phyloP scores from a whole-genome alignment of 352 stramenopile species.

The Phytophthora ramorum region DNA sequence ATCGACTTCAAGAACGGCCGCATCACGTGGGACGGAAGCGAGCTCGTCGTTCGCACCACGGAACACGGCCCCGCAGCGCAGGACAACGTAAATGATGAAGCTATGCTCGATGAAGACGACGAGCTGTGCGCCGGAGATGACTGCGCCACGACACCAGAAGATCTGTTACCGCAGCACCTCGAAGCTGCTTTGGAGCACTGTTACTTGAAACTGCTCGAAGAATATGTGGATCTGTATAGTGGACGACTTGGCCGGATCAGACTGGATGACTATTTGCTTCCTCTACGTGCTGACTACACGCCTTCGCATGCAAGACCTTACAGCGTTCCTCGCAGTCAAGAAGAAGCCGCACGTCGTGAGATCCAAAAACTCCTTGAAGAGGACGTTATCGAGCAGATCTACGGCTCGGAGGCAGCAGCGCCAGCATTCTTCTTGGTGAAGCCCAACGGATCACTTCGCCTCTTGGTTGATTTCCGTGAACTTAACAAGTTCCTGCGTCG shows the following conservation, averaged over 20 bases:
- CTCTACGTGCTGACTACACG: background rate
- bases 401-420: conserved; percentile 2
- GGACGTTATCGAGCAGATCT: conserved; percentile 13
- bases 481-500: conserved; percentile 7
- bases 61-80: background rate
- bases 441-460: background rate
- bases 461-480: conserved; percentile 14
- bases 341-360: background rate
- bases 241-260: conserved; percentile 3
- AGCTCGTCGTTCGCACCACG: background rate
- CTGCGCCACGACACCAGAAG: background rate
- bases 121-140: background rate
- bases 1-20: conserved; percentile 4
- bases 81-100: background rate
- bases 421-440: conserved; percentile 9
- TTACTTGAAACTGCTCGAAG: conserved; percentile 9
- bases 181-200: conserved; percentile 3
- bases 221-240: conserved; percentile 3
- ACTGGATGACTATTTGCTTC: conserved; percentile 3
- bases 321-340: background rate
- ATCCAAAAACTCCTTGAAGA: too few relatives aligned
- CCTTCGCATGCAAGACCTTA: background rate
- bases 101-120: background rate
- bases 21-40: conserved; percentile 5
- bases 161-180: background rate